phyloP scores from a whole-genome alignment of 306 rosid genomes.

The Arachis hypogaea region DNA sequence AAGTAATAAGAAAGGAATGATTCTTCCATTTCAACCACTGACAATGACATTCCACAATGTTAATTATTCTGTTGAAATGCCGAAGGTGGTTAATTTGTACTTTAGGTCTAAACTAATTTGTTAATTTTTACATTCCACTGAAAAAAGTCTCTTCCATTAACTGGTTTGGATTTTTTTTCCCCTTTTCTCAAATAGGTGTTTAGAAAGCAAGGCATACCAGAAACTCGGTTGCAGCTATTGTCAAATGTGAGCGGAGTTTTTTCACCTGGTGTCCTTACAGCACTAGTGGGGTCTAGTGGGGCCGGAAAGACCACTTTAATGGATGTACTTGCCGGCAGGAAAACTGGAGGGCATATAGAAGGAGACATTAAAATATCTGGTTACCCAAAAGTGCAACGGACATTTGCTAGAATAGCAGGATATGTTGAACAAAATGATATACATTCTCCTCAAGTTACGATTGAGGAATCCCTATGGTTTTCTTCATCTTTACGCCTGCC shows the following conservation, averaged over 20 bases:
- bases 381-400: constrained; percentile 72
- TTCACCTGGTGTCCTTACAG: constrained; percentile 93
- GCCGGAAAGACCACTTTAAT: constrained; percentile 95
- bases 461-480: constrained; percentile 83
- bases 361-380: constrained; percentile 87
- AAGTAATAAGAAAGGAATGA: constrained; percentile 71
- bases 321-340: constrained; percentile 97
- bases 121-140: not conserved
- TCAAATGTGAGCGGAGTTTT: constrained; percentile 80
- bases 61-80: constrained; percentile 88
- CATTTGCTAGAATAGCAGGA: constrained; percentile 88
- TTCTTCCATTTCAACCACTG: constrained; percentile 88
- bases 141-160: constrained; percentile 7
- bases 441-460: constrained; percentile 92
- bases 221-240: constrained; percentile 75
- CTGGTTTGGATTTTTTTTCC: not conserved
- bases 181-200: constrained; percentile 51
- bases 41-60: constrained; percentile 89
- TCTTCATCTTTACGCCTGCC: constrained; percentile 88
- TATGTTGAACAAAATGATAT: constrained; percentile 95
- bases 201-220: constrained; percentile 69
- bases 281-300: constrained; percentile 92
- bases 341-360: constrained; percentile 90
- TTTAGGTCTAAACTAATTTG: constrained; percentile 16
- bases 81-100: constrained; percentile 57